phyloP scores from a whole-genome alignment of 2,329 filamentous ascomycete genomes.

The Penicillium brevicompactum region DNA sequence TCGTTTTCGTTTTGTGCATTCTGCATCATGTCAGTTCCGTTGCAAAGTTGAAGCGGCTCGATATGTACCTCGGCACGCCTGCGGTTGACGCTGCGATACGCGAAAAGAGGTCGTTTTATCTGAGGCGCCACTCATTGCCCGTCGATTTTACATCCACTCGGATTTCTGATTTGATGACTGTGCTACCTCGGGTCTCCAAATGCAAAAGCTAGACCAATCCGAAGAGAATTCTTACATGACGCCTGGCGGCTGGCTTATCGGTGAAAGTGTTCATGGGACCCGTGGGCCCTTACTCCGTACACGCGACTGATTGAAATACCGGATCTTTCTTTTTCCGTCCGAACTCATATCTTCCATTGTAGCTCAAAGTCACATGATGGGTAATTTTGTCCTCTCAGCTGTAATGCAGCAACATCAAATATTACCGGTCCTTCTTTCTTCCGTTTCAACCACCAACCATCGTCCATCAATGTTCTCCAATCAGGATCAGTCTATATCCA shows the following conservation, averaged over 20 bases:
- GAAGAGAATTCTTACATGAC: background rate
- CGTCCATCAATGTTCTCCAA: no score
- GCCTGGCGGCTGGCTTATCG: background rate
- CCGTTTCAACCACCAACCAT: no score
- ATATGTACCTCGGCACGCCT: conserved; percentile 26
- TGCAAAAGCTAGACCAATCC: background rate
- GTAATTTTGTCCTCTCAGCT: no score
- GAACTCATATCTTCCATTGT: no score
- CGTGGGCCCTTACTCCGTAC: no score
- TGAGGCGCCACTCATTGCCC: background rate
- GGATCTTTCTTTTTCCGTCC: no score
- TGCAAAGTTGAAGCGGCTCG: background rate
- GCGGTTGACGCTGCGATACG: conserved; percentile 28
- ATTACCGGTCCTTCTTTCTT: no score
- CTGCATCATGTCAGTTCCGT: conserved; percentile 17
- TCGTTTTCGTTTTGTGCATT: conserved; percentile 30
- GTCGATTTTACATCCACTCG: background rate
- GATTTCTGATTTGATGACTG: background rate
- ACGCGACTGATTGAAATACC: no score
- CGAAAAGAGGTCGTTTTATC: conserved; percentile 13
- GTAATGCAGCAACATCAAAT: no score
- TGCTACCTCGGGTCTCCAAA: background rate
- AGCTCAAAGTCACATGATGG: no score
- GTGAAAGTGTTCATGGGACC: no score
- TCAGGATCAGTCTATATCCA: no score